Percentiles rank a stretch among this genome's conserved stretches.
phyloP scores from a whole-genome alignment of 2,329 filamentous ascomycete species.

The Fusarium sororula region DNA sequence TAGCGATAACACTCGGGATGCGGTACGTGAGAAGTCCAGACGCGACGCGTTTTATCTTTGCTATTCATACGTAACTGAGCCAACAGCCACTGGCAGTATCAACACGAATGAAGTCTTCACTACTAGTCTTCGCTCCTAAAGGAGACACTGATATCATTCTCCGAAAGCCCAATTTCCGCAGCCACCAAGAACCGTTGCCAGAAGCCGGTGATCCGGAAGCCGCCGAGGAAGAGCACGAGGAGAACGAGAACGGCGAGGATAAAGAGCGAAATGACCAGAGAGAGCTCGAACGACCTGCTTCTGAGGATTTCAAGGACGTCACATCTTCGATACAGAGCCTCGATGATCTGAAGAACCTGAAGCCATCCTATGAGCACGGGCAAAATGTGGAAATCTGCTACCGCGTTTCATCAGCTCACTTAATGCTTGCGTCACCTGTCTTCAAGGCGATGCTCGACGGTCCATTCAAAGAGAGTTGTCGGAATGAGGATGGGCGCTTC shows the following conservation, averaged over 20 bases:
- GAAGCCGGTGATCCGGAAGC: accelerated
- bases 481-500: accelerated
- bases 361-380: accelerated
- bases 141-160: not conserved
- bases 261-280: no score
- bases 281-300: no score
- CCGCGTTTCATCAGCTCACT: not conserved
- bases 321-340: accelerated
- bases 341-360: not conserved
- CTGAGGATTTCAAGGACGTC: no score
- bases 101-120: not conserved
- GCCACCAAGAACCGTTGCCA: accelerated
- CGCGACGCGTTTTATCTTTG: not conserved
- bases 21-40: no score
- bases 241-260: no score
- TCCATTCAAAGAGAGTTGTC: accelerated
- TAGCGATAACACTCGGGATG: no score
- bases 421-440: not conserved
- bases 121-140: not conserved
- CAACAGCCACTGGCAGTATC: accelerated
- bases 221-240: accelerated
- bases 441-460: not conserved
- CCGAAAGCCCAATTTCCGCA: not conserved
- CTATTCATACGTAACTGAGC: no score
- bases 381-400: not conserved